Percentiles rank a stretch among this genome's conserved stretches.
phyloP scores from a whole-genome alignment of 805 yeast species.

The Saccharomycopsis fermentans region DNA sequence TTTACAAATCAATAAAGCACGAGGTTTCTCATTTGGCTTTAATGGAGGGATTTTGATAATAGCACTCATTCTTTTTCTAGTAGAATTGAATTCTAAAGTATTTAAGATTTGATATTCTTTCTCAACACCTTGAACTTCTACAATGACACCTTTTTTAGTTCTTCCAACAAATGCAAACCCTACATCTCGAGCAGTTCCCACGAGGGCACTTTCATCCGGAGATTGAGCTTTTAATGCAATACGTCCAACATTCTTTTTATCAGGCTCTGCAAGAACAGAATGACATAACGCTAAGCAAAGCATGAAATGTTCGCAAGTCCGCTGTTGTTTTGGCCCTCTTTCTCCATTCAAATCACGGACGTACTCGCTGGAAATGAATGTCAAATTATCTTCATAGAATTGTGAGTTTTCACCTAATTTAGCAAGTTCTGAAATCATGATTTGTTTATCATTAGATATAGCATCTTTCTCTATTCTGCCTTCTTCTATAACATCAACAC shows the following conservation, averaged over 20 bases:
- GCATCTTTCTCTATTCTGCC: slow-evolving; percentile 39
- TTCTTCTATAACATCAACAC: slow-evolving; percentile 62
- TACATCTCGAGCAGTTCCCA: slow-evolving; percentile 68
- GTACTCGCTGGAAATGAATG: slow-evolving; percentile 60
- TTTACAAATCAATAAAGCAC: slow-evolving; percentile 62
- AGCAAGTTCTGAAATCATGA: slow-evolving; percentile 44
- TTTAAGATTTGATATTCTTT: slow-evolving; percentile 66
- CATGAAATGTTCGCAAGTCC: slow-evolving; percentile 65
- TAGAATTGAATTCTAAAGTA: slow-evolving; percentile 68
- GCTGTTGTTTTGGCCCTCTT: slow-evolving; percentile 41
- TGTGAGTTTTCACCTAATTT: slow-evolving; percentile 30
- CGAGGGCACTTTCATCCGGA: slow-evolving; percentile 83
- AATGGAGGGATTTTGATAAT: slow-evolving; percentile 56
- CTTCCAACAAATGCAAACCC: slow-evolving; percentile 59
- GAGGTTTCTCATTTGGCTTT: slow-evolving; percentile 37
- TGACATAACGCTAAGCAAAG: slow-evolving; percentile 68
- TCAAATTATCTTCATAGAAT: slow-evolving; percentile 48
- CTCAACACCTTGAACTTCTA: slow-evolving; percentile 59
- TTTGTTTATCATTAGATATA: slow-evolving; percentile 46
- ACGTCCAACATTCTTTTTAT: slow-evolving; percentile 47
- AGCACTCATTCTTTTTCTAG: slow-evolving; percentile 83
- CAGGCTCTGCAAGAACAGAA: slow-evolving; percentile 62
- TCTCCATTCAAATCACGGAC: slow-evolving; percentile 50
- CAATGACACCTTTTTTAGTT: slow-evolving; percentile 57
- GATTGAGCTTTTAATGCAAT: slow-evolving; percentile 63